Evolutionary conservation across 345 rosid species (phyloP), one percentile per base, ranked within the genome.

Genomic region (Salix purpurea): DNA sequence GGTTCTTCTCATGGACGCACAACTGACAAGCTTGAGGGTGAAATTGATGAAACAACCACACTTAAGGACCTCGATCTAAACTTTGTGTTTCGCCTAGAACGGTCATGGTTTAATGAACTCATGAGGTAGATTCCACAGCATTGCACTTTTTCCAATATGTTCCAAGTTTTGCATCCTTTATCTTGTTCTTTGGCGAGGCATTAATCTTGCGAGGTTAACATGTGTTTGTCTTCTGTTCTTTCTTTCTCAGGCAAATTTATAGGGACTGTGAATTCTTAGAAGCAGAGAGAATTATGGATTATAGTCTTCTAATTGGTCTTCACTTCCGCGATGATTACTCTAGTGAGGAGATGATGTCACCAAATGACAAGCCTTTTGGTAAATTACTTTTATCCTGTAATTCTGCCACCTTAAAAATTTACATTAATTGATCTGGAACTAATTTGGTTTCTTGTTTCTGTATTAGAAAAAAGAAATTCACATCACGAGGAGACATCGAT

Each of bases 31-130:
- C 84, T 75, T 62, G 89, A 84, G 69, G 83, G 80, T 67, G 88
- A 86, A 78, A 85, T 89, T 74, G 91, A 88, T 23, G 91, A 85
- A 78, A 89, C 89, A 36, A 85, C 92, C 64, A 89, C 94, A 54
- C 90, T 91, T 28, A 91, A 91, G 77, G 94, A 91, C 84, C 91
- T 91, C 5, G 94, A 91, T 83, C 92, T 91, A 70, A 86, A 88
- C 54, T 88, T 82, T 69, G 82, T 87, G 21, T 91, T 91, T 74
- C 87, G 80, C 50, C 80, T 91, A 13, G 88, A 89, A 76, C 76
- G 75, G 48, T 82, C 85, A 24, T 88, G 92, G 89, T 89, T 81
- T 80, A 90, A 86, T 75, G 91, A 90, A 60, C 84, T 91, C 67
- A 80, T 86, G 70, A 83, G 83, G 88, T 87, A 79, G 77, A 34